Base-by-base conservation (phyloP, 495 filamentous ascomycete species). In the Aspergillus saccharolyticus region DNA sequence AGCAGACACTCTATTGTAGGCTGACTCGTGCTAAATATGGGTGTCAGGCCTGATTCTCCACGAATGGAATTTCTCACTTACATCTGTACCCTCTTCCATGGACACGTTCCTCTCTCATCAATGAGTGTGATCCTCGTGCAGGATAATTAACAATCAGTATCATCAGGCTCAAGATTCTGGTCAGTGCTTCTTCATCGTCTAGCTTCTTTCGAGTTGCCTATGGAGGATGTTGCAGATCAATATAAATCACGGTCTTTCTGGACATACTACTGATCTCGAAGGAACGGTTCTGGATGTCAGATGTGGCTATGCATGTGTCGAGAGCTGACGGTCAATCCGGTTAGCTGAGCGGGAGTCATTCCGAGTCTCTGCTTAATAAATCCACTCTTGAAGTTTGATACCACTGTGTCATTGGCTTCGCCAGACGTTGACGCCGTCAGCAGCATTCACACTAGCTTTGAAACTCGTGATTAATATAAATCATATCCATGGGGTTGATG, bases 241-340 rank as follows among this genome's bases (percentile, higher is more conserved):
- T 4, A 17, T 8, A 20, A 43, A 24, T 7, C 16, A 25, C 3
- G 16, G 33, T 19, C 14, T 24, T 33, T 42, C 33, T 14, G n/a
- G n/a, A n/a, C n/a, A 16, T 20, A 44, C 30, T 50, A n/a, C 22
- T 50, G 24, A 14, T 49, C 52, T 21, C 3, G n/a, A 46, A 52
- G 24, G 43, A 53, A 18, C 42, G 21, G 47, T 48, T 42, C 16
- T n/a, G 47, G 19, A 50, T 24, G 64, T 66, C 55, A 66, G 64
- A 66, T 56, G 64, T 62, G 64, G 64, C 64, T 66, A 63, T 66
- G 64, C 64, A 59, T 22, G 9, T 55, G 25, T 45, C 33, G 51
- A 47, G 58, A 47, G 52, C 57, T 60, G 57, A 59, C 56, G 53
- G 25, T 57, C 39, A 56, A 58, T 43, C 15, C 24, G 46, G 43